Evolutionary conservation across 73 alveolate genomes (phyloP), one percentile per base, ranked within the genome.

Genomic region (Halteria grandinella): DNA sequence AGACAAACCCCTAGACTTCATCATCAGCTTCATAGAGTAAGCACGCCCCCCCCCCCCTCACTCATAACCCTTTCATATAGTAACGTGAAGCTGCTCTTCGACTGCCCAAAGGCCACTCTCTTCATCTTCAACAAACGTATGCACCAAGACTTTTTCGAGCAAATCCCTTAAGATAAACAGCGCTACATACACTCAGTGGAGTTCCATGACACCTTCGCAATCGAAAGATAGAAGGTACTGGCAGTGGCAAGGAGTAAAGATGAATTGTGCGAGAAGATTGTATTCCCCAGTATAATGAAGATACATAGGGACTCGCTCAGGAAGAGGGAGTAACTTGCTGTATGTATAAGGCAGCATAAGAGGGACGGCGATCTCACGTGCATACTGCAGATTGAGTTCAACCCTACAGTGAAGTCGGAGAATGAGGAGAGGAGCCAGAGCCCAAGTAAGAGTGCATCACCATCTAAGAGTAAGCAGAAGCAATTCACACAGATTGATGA

Each of bases 241-340:
- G 74, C 74, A 11, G 20, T 57, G 12, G 15, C 74, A 29, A 57
- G 74, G 28, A 57, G 55, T 11, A 54, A 57, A 34, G 36, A 57
- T 33, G 74, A 57, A 28, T 18, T 57, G 6, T 57, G 74, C 57
- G 24, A 12, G 6, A 57, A 29, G 1, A 3, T 57, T 24, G 18
- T 57, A 32, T 57, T 57, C 31, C 74, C 74, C 5, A 57, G 74
- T 57, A 33, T 57, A 4, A 8, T 8, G 2, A 12, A 27, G 18
- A 57, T 57, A n/a, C 31, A 31, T 17, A 57, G 54, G 28, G 74
- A 57, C 6, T 33, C 74, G 8, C 31, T 57, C 10, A 57, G 74
- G 20, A 57, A 57, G 28, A 29, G 54, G 5, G 74, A 57, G 14
- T 6, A 23, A 29, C 31, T 57, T 31, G 74, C 43, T 2, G 20